Conservation (phyloP, 1,284 basidiomycete species). For the Pholiota adiposa region DNA sequence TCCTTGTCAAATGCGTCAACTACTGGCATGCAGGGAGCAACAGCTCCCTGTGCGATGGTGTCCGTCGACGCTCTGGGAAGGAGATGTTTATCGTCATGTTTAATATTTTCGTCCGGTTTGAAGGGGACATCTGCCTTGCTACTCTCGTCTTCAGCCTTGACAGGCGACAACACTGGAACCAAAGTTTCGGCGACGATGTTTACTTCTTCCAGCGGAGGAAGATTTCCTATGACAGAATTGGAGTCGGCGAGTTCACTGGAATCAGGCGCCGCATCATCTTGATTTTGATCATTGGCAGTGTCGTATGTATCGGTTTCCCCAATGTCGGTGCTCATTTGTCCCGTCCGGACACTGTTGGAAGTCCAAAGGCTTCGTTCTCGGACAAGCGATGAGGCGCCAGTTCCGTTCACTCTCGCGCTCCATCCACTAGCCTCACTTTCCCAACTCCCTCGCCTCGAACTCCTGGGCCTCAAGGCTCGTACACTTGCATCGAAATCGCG, state of each 20-base stretch:
- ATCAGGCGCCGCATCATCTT: slow-evolving; percentile 9
- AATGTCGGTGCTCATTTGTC: slow-evolving; percentile 47
- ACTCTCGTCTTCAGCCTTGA: neutral
- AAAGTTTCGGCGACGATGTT: slow-evolving; percentile 12
- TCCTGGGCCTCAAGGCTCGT: slow-evolving; percentile 76
- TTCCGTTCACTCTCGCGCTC: slow-evolving; percentile 69
- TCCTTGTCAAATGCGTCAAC: neutral
- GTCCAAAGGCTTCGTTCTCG: slow-evolving; percentile 63
- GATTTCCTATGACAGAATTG: slow-evolving; percentile 7
- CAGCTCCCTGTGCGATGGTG: slow-evolving; percentile 28
- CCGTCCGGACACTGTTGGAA: slow-evolving; percentile 59
- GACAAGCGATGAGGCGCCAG: slow-evolving; percentile 48
- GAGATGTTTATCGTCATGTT: neutral
- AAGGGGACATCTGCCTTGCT: neutral
- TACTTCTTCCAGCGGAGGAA: slow-evolving; percentile 7
- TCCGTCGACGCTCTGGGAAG: slow-evolving; percentile 28
- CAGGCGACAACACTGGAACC: neutral
- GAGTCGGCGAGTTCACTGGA: slow-evolving; percentile 8
- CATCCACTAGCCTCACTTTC: slow-evolving; percentile 82
- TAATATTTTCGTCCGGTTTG: neutral
- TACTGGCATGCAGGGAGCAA: neutral
- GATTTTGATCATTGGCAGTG: slow-evolving; percentile 23
- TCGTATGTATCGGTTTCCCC: slow-evolving; percentile 39
- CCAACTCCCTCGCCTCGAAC: slow-evolving; percentile 83
- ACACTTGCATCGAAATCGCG: slow-evolving; percentile 79